Evolutionary conservation across 371 early-diverging fungal species (phyloP), one percentile per base, ranked within the genome.

Genomic region (Mortierella sp.): DNA sequence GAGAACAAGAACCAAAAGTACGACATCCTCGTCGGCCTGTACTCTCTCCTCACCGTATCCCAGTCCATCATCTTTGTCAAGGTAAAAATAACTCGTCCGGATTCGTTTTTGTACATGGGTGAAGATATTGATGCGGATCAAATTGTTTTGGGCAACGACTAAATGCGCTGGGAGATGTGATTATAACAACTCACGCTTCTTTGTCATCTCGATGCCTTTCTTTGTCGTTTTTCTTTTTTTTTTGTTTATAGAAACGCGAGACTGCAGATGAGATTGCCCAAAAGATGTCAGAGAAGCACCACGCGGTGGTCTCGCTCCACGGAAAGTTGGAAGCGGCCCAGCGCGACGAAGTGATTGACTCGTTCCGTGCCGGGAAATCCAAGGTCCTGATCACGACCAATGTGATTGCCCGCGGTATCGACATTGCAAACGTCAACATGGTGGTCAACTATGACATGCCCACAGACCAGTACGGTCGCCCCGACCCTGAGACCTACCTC

Each of bases 391-490:
- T 99, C 53, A 95, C 99, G 19, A 99, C 99, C 41, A 99, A 99
- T 73, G 95, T 99, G 0, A 86, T 99, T 64, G 95, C 99, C 5
- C 95, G 99, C 67, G 99, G 99, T 65, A 97, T 99, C 85, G 99
- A 99, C 87, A 95, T 98, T 80, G 89, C 91, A 26, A 97, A 98
- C 83, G 98, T 99, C 68, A 97, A 95, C 76, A 88, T 99, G 77
- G 99, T 99, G 31, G 92, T 99, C 85, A 99, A 99, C 88, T 99
- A 95, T 80, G 99, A 99, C 80, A 88, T 99, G 77, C 99, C 99
- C 5, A 74, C 93, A 44, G 92, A 92, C 52, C 81, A 76, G 31
- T 64, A 85, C 14, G 78, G 79, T 31, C 79, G 85, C 2, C 93
- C 96, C 0, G 98, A 97, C 71, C 91, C 91, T 22, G 99, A 99